Base-by-base conservation (phyloP, 306 rosid genomes). In the Cucumis melo region DNA sequence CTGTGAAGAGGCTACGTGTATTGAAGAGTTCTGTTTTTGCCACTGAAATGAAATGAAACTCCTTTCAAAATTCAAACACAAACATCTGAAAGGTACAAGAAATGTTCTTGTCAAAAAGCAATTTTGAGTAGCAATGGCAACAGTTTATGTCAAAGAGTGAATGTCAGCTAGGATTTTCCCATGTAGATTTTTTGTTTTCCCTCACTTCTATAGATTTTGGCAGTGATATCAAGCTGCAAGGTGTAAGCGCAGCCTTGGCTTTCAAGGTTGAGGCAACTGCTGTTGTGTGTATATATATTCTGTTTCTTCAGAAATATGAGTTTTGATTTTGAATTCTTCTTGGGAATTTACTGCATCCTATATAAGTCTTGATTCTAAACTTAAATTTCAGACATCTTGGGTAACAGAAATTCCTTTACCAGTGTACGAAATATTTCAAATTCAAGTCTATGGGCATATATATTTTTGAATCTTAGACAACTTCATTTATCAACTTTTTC, bases 1-100 rank as follows among this genome's bases (percentile, higher is more conserved):
- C 91, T 34, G 93, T 89, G 83, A 89, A 84, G 87, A 83, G 91
- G 78, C 82, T 89, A 74, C 82, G 88, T 2, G 91, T 89, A 60
- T 77, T 81, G 84, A 89, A 85, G 88, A 87, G 81, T 68, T 82
- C 84, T 77, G 88, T 38, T 20, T 9, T 50, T 72, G 16, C 76
- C 57, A 50, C 61, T 51, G 76, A 50, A 50, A 51, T 27, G 60
- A 50, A 72, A 27, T 50, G 76, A 71, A 23, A 7, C 29, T 68
- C 75, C 39, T 68, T 68, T 44, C 75, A 41, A 67, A 66, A 64
- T 10, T 64, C 48, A 64, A 36, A 10, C 73, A 65, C 17, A 39
- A 4, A 12, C 55, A 42, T 46, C 24, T 71, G 59, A 48, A 21
- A 71, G 39, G 76, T 24, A 29, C 20, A 0, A 5, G 54, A 46